Evolutionary conservation across 1,284 basidiomycete genomes (phyloP).

Genomic region (Cryptococcus hybrid): DNA sequence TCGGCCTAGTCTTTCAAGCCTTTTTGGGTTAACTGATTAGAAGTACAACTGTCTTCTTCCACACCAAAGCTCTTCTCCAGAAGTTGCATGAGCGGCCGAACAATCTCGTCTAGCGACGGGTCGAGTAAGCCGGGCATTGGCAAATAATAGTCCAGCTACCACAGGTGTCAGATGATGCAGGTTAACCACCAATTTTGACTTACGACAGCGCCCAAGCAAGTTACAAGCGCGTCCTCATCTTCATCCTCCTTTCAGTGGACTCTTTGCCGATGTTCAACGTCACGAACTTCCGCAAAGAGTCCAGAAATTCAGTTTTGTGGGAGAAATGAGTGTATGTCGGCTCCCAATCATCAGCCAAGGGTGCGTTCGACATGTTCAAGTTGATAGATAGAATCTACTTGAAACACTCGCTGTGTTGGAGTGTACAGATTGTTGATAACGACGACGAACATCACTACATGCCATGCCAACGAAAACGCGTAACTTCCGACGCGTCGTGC

Average conservation of each 20-base stretch:
- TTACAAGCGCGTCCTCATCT: slow-evolving; percentile 55
- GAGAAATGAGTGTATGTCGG: slow-evolving; percentile 49
- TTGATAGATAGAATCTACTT: no score
- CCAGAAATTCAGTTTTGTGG: slow-evolving; percentile 57
- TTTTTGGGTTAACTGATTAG: slow-evolving; percentile 1
- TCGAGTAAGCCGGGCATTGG: slow-evolving; percentile 94
- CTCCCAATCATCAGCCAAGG: slow-evolving; percentile 41
- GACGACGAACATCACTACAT: no score
- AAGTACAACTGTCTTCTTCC: slow-evolving; percentile 20
- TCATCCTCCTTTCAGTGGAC: slow-evolving; percentile 54
- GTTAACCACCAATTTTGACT: slow-evolving; percentile 7
- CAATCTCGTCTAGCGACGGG: slow-evolving; percentile 82
- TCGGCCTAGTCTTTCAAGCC: slow-evolving; percentile 51
- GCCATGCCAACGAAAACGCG: no score
- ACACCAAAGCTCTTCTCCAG: slow-evolving; percentile 62
- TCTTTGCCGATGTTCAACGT: slow-evolving; percentile 54
- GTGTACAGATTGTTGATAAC: no score
- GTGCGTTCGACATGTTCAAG: background rate
- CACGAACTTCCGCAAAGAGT: slow-evolving; percentile 58
- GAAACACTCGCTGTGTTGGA: no score
- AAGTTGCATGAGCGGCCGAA: slow-evolving; percentile 70
- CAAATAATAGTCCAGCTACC: slow-evolving; percentile 83
- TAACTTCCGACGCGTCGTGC: no score
- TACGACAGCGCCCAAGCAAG: slow-evolving; percentile 49
- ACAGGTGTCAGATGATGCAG: background rate